Conservation (phyloP, 192 early-diverging fungal genomes). For the Coemansia sp. region DNA sequence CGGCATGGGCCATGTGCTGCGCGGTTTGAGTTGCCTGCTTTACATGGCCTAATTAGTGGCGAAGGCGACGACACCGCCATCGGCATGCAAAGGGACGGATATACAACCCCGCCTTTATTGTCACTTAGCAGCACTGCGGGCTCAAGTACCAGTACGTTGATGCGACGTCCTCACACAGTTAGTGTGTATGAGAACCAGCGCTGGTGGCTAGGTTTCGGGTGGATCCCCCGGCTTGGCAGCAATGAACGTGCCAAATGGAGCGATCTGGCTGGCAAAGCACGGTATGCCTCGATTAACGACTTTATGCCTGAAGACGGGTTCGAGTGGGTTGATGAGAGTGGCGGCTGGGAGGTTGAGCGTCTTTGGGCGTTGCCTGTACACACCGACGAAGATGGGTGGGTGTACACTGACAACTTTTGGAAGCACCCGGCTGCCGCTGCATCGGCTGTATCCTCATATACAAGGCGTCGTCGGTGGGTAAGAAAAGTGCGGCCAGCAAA, state of each 20-base stretch:
- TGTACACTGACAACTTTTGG: conserved; percentile 73
- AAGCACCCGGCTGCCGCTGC: conserved; percentile 45
- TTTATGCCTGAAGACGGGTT: conserved; percentile 61
- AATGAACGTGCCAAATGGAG: conserved; percentile 68
- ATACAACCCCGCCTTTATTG: conserved; percentile 46
- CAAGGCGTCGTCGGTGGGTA: conserved; percentile 69
- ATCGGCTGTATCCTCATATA: conserved; percentile 57
- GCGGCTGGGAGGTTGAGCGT: conserved; percentile 63
- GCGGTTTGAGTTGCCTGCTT: conserved; percentile 19
- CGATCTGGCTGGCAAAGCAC: conserved; percentile 61
- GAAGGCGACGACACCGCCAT: conserved; percentile 10
- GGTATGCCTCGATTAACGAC: conserved; percentile 56
- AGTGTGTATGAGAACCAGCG: conserved; percentile 75
- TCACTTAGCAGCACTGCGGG: conserved; percentile 35
- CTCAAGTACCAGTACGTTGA: conserved; percentile 30
- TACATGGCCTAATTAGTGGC: conserved; percentile 14
- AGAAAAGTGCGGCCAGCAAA: conserved; percentile 43
- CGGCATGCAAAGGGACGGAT: conserved; percentile 25
- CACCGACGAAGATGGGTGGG: conserved; percentile 65
- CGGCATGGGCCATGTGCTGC: background rate
- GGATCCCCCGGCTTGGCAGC: conserved; percentile 65
- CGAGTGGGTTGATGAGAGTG: conserved; percentile 58
- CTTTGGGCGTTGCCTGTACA: conserved; percentile 50
- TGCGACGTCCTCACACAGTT: conserved; percentile 37
- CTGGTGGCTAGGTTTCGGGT: conserved; percentile 78